Percentiles rank a stretch among this genome's conserved stretches.
phyloP scores from a whole-genome alignment of 176 grass and related monocot species.

The Zizania latifolia region DNA sequence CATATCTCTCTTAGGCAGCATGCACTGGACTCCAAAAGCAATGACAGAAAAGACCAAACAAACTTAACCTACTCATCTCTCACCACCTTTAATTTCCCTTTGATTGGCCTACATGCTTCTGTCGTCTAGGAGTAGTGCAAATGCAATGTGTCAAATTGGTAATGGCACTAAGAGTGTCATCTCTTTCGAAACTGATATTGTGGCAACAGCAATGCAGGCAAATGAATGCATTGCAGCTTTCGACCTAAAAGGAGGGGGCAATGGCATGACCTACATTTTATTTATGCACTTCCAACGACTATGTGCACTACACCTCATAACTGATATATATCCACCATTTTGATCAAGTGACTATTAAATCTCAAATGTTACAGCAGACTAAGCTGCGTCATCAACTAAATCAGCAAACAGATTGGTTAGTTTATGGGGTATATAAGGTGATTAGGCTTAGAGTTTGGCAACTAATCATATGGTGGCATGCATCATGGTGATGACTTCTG shows the following conservation, averaged over 20 bases:
- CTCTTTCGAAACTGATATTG: not conserved
- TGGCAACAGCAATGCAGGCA: no score
- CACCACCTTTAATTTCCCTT: not conserved
- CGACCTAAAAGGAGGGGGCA: not conserved
- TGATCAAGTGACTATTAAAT: not conserved
- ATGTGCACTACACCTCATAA: not conserved
- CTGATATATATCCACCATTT: not conserved
- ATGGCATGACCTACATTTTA: constrained; percentile 2
- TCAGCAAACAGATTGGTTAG: not conserved
- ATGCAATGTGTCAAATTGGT: not conserved
- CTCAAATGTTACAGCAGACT: not conserved
- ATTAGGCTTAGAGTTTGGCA: not conserved
- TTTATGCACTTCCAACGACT: constrained; percentile 7
- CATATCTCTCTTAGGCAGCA: not conserved
- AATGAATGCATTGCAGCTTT: no score
- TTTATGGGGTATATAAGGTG: not conserved
- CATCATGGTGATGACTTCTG: no score
- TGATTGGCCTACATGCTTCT: not conserved
- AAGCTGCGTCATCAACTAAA: no score
- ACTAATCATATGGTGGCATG: not conserved
- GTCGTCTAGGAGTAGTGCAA: not conserved
- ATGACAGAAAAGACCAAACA: constrained; percentile 20
- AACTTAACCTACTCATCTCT: constrained; percentile 16
- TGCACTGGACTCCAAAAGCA: constrained; percentile 3
- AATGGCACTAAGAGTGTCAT: not conserved